These are phyloP conservation scores for Tetraselmis chui DNA, from an alignment of 139 green algal genomes.

Conservation along the genomic window DNA sequence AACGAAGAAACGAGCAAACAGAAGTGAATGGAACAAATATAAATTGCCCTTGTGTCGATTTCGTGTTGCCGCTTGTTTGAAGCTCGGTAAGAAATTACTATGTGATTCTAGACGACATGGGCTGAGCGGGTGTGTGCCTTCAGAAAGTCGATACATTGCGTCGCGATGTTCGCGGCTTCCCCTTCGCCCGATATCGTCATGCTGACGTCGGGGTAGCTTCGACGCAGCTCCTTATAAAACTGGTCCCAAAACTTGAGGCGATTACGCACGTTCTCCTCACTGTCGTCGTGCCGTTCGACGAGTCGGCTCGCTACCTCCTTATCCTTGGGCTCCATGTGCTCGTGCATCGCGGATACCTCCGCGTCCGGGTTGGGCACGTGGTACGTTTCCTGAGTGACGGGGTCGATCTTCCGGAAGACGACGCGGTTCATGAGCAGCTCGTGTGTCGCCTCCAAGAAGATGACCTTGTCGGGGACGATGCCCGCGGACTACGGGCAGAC, in stretches of 20 bases:
- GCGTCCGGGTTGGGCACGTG: conserved; percentile 14
- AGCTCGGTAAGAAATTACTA: too few relatives aligned
- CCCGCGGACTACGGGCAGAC: background rate
- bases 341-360: conserved; percentile 14
- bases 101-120: too few relatives aligned
- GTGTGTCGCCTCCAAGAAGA: conserved; percentile 54
- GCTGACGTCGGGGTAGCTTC: background rate
- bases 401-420: conserved; percentile 51
- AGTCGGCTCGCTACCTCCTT: conserved; percentile 14
- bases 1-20: too few relatives aligned
- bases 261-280: conserved; percentile 50
- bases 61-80: too few relatives aligned
- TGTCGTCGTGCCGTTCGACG: conserved; percentile 51
- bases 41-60: too few relatives aligned
- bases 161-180: background rate
- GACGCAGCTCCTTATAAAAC: background rate
- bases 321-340: conserved; percentile 25
- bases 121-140: background rate
- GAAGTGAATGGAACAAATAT: too few relatives aligned
- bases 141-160: background rate
- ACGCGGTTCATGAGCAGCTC: conserved; percentile 49
- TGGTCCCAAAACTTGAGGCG: conserved; percentile 24
- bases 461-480: conserved; percentile 28
- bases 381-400: conserved; percentile 25
- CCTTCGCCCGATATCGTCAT: background rate